Base-by-base conservation (phyloP, 352 stramenopile genomes). In the Pythium phragmitis region DNA sequence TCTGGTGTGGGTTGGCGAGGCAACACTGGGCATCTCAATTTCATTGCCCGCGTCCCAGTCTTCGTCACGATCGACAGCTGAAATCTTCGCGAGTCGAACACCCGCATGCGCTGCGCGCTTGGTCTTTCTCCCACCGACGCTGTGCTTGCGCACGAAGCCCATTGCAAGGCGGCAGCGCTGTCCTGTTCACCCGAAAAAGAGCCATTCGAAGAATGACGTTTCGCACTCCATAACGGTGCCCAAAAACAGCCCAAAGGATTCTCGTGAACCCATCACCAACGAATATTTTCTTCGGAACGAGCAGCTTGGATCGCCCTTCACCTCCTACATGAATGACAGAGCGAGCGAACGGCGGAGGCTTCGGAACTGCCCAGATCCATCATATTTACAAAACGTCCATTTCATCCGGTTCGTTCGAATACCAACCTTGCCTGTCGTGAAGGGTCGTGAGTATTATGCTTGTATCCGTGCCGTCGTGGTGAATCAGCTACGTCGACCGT, bases 51-150 rank as follows among this genome's bases (percentile, higher is more conserved):
- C 9, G 26, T 37, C 23, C 2, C 47, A 67, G 23, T 57, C 7
- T 19, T 59, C 43, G 49, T 45, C 3, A 23, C 19, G 3, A 14
- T 19, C 39, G 26, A 41, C 37, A 49, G 28, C 50, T 4, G 12
- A 70, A 70, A 89, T 55, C 47, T 80, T 79, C 21, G 46, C 50
- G 46, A 91, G 69, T 1, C 79, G 82, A 39, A 88, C 69, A 5
- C 80, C 80, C 51, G 68, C 68, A 53, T 86, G 72, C 1, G 74
- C 76, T 12, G 41, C 34, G 28, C 67, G 67, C 48, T 77, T 85
- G 7, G 37, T 53, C 36, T 57, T 57, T 42, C 56, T 56, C 28
- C 43, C 46, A 23, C 14, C 28, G 14, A 30, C 53, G 14, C 2
- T 26, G 3, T 34, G 23, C 36, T 60, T 63, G 45, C 36, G 46